Base-by-base conservation (phyloP, 768 basidiomycete species). In the Russula dissimulans region DNA sequence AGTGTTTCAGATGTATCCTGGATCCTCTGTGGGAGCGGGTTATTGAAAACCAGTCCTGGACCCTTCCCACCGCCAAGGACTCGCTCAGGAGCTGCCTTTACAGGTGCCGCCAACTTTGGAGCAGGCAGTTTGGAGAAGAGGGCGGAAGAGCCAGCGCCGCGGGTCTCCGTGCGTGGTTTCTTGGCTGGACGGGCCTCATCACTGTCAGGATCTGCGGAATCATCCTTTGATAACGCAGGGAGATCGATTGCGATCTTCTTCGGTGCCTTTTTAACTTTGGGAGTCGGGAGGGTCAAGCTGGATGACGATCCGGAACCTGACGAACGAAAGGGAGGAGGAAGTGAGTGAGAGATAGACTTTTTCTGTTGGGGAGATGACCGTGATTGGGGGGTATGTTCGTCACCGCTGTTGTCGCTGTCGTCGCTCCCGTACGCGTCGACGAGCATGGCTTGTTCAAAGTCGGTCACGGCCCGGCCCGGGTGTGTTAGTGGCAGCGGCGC, bases 341-440 rank as follows among this genome's bases (percentile, higher is more conserved):
- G 71, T 44, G 73, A 71, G 58, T 75, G 42, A 43, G 53, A 69
- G 0, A 69, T 63, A 12, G 70, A 71, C 46, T 72, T 71, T n/a
- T 70, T 68, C 7, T 65, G 66, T 7, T 72, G 67, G 7, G 70
- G 66, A 22, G 69, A 67, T 14, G 68, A 56, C 39, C 62, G 18
- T 6, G 60, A 43, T 7, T 57, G 54, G 34, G 73, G 68, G 38
- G 57, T 60, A 41, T 17, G 14, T 58, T 81, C 80, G 59, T 75
- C 73, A 59, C 82, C 84, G 67, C 75, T 79, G 65, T 87, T 72
- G 50, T 67, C 79, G 73, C 78, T 54, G 48, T 55, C 39, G 48
- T 60, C 86, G 72, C 88, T 91, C 63, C 86, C 87, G 67, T 91
- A 90, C 76, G 78, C 81, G 67, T 86, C 87, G 60, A 91, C 77